Evolutionary conservation across 2,329 filamentous ascomycete species (phyloP), one percentile per base, ranked within the genome.

Genomic region (Xylariaceae sp.): DNA sequence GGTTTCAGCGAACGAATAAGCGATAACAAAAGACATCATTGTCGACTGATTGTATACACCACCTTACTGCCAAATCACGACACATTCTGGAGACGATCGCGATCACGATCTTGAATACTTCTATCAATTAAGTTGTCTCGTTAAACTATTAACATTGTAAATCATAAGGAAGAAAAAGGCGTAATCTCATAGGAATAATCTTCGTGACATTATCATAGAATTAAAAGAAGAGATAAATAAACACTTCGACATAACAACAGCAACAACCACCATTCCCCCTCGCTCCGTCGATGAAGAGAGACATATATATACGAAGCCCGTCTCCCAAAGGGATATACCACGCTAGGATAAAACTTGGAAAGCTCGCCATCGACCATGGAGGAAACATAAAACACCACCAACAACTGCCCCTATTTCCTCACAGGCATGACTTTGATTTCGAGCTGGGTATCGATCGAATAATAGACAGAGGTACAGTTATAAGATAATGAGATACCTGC

Each of bases 371-470:
- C 18, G 47, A 58, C 30, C 34, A 30, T 30, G 18, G 39, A 52
- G 44, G 10, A 52, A 23, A 45, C 23, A 30, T 1, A 4, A 4
- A 30, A n/a, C 5, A 15, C 13, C 11, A 18, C 17, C 17, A 18
- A 18, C 17, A 18, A 18, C 17, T 18, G 2, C 13, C n/a, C 23
- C 10, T 30, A 49, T 39, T 51, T 58, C 56, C n/a, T 45, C 17
- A 6, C 39, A 51, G 53, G 39, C 17, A 59, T 53, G 53, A 51
- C 35, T 52, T 54, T 35, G 57, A 55, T 60, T 41, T 41, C 55
- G 51, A 56, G 53, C 48, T 39, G 61, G 61, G 61, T 64, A 64
- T 64, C 61, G 55, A 45, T 64, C 61, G 55, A 45, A 37, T 60
- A 58, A 59, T 50, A 34, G 51, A 56, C 45, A 18, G 37, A 47